Base-by-base conservation (phyloP, 1,284 basidiomycete species). In the Malassezia arunalokei region DNA sequence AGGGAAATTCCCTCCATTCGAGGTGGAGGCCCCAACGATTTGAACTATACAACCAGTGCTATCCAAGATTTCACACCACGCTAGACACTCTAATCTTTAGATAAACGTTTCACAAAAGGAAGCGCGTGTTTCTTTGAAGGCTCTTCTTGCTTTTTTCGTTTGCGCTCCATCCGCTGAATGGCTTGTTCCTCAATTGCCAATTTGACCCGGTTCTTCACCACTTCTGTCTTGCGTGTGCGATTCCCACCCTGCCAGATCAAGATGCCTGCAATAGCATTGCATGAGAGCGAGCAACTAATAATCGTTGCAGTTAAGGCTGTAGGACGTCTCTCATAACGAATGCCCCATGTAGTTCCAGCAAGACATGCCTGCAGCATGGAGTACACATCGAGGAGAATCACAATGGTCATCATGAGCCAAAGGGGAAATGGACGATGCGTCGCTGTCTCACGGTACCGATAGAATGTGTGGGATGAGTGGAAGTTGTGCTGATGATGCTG, bases 401-500 rank as follows among this genome's bases (percentile, higher is more conserved):
- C 58, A 27, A 63, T 59, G 8, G 49, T 39, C 51, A 60, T 63
- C 54, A 57, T 58, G 12, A 54, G 50, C 31, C 35, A 59, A 82
- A 80, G 60, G 17, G 65, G 62, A 84, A 89, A 89, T 5, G 86
- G 51, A 9, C 33, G 86, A 71, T 90, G 87, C 0, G 87, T 88
- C 50, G 83, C 82, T 5, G 86, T 89, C 38, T 85, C 86, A 72
- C 89, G 86, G 6, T 86, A 82, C 38, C 85, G 78, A 73, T 91
- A 91, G 85, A 87, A 91, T 1, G 66, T 68, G 49, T 71, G 68
- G n/a, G 63, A 66, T n/a, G 58, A 54, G 51, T 71, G 68, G 58
- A 71, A 69, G 28, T 62, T 59, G 48, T 66, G 56, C 47, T 71
- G 68, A 41, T 71, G 67, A 32, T 71, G 66, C 52, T 67, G 60